Conservation (phyloP, 2,329 filamentous ascomycete genomes). For the Sarocladium strictum region DNA sequence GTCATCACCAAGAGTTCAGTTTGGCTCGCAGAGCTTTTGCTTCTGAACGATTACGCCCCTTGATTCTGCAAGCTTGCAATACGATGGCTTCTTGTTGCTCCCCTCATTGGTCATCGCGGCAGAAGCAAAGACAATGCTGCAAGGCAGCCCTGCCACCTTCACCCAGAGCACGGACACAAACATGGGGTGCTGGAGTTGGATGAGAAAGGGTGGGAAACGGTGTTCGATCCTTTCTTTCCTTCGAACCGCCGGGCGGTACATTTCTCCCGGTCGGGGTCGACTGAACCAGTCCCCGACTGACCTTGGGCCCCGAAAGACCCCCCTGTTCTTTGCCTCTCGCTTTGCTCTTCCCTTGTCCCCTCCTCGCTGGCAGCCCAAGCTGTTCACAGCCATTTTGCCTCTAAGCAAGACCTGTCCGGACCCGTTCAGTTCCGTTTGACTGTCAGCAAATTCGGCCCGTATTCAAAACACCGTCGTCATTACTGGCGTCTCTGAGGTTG, state of each 20-base stretch:
- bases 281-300: too few species aligned
- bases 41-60: neutral
- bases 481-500: neutral
- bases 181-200: neutral
- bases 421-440: neutral
- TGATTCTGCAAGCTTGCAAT: too few species aligned
- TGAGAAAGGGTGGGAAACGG: neutral
- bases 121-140: neutral
- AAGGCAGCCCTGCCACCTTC: neutral
- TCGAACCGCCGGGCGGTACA: conserved; percentile 4
- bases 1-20: too few species aligned
- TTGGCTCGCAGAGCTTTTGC: too few species aligned
- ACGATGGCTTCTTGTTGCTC: neutral
- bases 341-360: neutral
- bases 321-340: neutral
- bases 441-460: conserved; percentile 1
- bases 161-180: neutral
- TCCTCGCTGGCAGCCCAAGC: neutral
- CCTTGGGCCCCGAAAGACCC: too few species aligned
- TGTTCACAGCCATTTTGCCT: neutral
- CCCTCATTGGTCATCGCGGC: neutral
- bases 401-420: neutral
- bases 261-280: neutral
- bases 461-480: neutral
- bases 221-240: conserved; percentile 5